Conservation (phyloP, 257 asterid species). For the Cynanchum wilfordii region DNA sequence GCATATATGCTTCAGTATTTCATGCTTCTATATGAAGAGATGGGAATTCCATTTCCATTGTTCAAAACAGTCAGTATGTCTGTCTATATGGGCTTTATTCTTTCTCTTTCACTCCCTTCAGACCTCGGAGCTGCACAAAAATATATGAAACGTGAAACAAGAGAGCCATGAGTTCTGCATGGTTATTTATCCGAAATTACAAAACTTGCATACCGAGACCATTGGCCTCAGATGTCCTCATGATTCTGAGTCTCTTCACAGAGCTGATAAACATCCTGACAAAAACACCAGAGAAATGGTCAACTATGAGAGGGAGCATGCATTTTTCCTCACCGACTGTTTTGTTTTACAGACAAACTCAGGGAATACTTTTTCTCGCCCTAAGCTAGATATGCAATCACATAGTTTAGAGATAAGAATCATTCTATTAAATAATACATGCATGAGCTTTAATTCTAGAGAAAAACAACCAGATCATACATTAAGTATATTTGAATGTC, state of each 20-base stretch:
- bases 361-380: not conserved
- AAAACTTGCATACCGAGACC: slow-evolving; percentile 49
- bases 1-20: slow-evolving; percentile 13
- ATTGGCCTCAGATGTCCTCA: slow-evolving; percentile 65
- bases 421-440: not conserved
- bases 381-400: not conserved
- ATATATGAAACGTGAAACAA: slow-evolving; percentile 3
- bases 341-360: not conserved
- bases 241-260: slow-evolving; percentile 72
- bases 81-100: slow-evolving; percentile 28
- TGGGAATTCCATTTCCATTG: slow-evolving; percentile 8
- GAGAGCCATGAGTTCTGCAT: not conserved
- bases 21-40: slow-evolving; percentile 19
- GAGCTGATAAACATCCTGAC: slow-evolving; percentile 73
- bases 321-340: not conserved
- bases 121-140: slow-evolving; percentile 45
- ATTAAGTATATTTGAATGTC: too few species aligned
- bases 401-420: not conserved
- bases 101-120: slow-evolving; percentile 30
- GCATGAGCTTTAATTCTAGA: not conserved
- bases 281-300: slow-evolving; percentile 15
- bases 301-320: slow-evolving; percentile 8
- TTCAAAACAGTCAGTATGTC: slow-evolving; percentile 13
- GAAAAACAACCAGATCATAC: not conserved
- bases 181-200: not conserved